Evolutionary conservation across 2,329 filamentous ascomycete species (phyloP), one percentile per base, ranked within the genome.

Genomic region (Gaeumannomyces sp.): DNA sequence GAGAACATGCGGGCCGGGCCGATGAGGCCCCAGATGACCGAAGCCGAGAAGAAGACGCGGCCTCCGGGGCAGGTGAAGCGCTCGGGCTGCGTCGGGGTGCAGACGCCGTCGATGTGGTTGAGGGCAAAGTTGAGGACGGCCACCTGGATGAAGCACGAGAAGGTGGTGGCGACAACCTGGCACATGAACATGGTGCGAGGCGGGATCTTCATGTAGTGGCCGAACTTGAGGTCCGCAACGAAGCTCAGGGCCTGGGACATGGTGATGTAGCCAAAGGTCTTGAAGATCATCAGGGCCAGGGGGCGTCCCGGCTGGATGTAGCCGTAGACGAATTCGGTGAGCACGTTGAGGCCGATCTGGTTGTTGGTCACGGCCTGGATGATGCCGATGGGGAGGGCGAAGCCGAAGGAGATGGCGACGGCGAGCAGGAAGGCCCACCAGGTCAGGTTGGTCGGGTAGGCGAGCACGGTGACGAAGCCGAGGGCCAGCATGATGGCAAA

Each of bases 351-450:
- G 1, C 88, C 88, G 53, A 91, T 87, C 77, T 90, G 79, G 73
- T 89, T 88, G 71, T 90, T 87, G 4, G 89, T 89, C 5, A 88
- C 81, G 53, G 88, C 89, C 70, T 90, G 83, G 45, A 92, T 85
- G 66, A 91, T 90, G 57, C 86, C 86, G 60, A 88, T 87, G 0
- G 89, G 89, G 16, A 91, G 75, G 11, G 87, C 79, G 72, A 89
- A 91, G 11, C 81, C 75, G 65, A 85, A 83, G 0, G 88, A 84
- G 65, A 92, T 87, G 63, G 81, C 76, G 4, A 92, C 81, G 3
- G 89, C 82, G 7, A 92, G 74, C 59, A 92, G 73, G 69, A 91
- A 91, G 0, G 85, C 85, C 89, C 89, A 92, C 88, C 88, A 91
- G 1, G 81, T 80, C 66, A 91, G 77, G 67, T 90, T 87, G 3